Conservation (phyloP, 495 filamentous ascomycete species). For the Penicillium alfredii region DNA sequence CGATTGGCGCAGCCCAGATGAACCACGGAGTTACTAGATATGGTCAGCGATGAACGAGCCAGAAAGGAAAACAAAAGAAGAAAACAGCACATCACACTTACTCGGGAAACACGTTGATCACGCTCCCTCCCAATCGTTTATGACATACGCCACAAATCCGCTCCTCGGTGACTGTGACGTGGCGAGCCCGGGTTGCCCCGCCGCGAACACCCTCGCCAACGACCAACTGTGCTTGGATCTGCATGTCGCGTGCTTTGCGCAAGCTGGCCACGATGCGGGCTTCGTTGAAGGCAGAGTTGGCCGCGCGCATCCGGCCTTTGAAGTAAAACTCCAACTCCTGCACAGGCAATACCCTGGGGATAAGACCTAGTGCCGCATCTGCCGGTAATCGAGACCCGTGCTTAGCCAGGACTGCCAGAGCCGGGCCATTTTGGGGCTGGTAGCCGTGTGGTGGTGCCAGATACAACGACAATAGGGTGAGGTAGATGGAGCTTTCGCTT, state of each 20-base stretch:
- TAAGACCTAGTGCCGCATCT: constrained; percentile 71
- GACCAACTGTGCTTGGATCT: constrained; percentile 62
- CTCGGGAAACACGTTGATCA: constrained; percentile 71
- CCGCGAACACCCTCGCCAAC: constrained; percentile 54
- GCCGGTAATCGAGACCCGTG: constrained; percentile 91
- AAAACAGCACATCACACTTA: constrained; percentile 35
- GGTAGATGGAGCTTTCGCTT: constrained; percentile 72
- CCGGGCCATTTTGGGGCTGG: constrained; percentile 66
- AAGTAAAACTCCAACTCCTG: constrained; percentile 85
- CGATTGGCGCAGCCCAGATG: constrained; percentile 75
- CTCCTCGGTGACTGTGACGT: constrained; percentile 78
- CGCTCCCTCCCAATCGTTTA: constrained; percentile 84
- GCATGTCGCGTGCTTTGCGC: constrained; percentile 64
- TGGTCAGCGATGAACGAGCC: constrained; percentile 20
- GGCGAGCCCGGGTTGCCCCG: constrained; percentile 55
- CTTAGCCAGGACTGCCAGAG: constrained; percentile 77
- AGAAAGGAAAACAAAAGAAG: not conserved
- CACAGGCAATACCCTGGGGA: constrained; percentile 74
- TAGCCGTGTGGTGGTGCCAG: constrained; percentile 74
- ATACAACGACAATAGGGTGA: constrained; percentile 85
- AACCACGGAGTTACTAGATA: constrained; percentile 56
- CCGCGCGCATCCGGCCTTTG: constrained; percentile 80
- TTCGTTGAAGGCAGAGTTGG: constrained; percentile 74
- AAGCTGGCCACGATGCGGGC: constrained; percentile 68
- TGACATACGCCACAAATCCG: constrained; percentile 86